Percentiles rank a stretch among this genome's conserved stretches.
Conservation (phyloP, 768 basidiomycete genomes). For the Phlebiopsis flavidoalba region DNA sequence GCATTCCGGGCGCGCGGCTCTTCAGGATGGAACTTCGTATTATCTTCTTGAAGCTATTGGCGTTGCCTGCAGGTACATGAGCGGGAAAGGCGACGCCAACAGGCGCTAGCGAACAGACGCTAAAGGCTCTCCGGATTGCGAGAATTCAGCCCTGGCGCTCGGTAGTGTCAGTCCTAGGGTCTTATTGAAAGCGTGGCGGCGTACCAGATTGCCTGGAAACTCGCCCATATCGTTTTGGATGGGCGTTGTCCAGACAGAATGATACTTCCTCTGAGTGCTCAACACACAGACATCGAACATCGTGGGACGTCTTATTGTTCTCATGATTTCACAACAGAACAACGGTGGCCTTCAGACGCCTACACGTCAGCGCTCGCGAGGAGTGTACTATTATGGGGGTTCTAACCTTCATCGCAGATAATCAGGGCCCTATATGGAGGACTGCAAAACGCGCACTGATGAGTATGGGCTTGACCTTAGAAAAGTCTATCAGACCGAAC, state of each 20-base stretch:
- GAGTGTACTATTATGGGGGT: not conserved
- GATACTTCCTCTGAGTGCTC: constrained; percentile 67
- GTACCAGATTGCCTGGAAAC: constrained; percentile 94
- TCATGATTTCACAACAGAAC: constrained; percentile 96
- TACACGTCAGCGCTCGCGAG: not conserved
- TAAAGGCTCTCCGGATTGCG: constrained; percentile 92
- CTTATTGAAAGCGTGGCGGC: constrained; percentile 14
- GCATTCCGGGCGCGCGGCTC: constrained; percentile 75
- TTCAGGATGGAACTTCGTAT: constrained; percentile 86
- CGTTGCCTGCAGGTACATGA: constrained; percentile 49
- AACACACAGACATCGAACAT: constrained; percentile 85
- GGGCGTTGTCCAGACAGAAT: constrained; percentile 95
- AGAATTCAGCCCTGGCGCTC: constrained; percentile 73
- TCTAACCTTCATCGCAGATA: constrained; percentile 89
- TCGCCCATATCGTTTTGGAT: constrained; percentile 96
- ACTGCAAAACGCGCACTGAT: constrained; percentile 30
- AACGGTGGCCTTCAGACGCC: constrained; percentile 61
- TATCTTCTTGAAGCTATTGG: constrained; percentile 67
- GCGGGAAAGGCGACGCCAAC: not conserved
- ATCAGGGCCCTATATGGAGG: constrained; percentile 93
- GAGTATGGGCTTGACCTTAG: not conserved
- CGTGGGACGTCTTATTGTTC: constrained; percentile 80
- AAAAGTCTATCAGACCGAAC: not conserved
- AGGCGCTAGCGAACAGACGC: constrained; percentile 36
- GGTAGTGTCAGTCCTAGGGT: not conserved